A percentile compares a stretch with the other conserved stretches of the same genome.
These are phyloP conservation scores for Aspergillus versicolor DNA, from an alignment of 2,329 filamentous ascomycete species.

Conservation along the genomic window DNA sequence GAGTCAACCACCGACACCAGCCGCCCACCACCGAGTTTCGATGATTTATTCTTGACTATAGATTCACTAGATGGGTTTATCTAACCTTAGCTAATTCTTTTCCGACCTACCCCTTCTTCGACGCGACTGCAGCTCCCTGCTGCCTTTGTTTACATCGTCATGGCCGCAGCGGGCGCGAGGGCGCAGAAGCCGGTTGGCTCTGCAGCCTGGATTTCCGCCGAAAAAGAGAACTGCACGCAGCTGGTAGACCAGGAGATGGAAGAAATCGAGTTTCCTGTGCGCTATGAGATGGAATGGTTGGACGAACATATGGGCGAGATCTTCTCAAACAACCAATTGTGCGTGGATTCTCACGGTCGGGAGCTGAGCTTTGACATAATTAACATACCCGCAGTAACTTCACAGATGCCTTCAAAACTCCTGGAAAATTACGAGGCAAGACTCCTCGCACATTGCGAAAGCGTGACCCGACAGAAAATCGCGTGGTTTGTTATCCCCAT, in stretches of 20 bases:
- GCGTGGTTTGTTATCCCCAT: slow-evolving; percentile 40
- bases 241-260: slow-evolving; percentile 81
- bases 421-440: slow-evolving; percentile 50
- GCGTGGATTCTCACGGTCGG: slow-evolving; percentile 41
- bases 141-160: slow-evolving; percentile 41
- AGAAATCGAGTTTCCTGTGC: slow-evolving; percentile 87
- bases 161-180: slow-evolving; percentile 39
- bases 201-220: slow-evolving; percentile 78
- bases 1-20: slow-evolving; percentile 6
- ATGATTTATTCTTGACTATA: slow-evolving; percentile 9
- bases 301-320: slow-evolving; percentile 98
- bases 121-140: neutral
- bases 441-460: slow-evolving; percentile 49
- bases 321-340: slow-evolving; percentile 85
- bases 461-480: slow-evolving; percentile 41
- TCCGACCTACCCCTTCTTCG: neutral
- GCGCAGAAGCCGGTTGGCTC: slow-evolving; percentile 67
- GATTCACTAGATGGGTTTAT: neutral
- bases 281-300: slow-evolving; percentile 95
- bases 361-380: slow-evolving; percentile 17
- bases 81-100: slow-evolving; percentile 9
- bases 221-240: slow-evolving; percentile 74
- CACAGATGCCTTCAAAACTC: slow-evolving; percentile 84
- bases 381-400: slow-evolving; percentile 67
- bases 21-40: slow-evolving; percentile 12